Base-by-base conservation (phyloP, 2,329 filamentous ascomycete genomes). In the Talaromyces sp. region DNA sequence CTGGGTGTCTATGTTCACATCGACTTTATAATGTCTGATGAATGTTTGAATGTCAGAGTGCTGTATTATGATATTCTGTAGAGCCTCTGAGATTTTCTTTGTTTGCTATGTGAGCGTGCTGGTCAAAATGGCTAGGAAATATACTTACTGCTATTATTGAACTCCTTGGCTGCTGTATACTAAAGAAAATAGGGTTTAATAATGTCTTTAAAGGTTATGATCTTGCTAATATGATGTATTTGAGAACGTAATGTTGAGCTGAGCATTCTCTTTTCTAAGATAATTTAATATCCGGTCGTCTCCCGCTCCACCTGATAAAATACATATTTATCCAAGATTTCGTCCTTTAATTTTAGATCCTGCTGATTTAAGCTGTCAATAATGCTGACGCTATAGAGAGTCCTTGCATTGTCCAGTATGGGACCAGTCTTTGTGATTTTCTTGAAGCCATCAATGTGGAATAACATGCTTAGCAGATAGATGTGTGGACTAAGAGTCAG, bases 101-200 rank as follows among this genome's bases (percentile, higher is more conserved):
- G 37, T 62, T 7, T 6, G 33, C 28, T 45, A 46, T 22, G 52
- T 55, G 52, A 28, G 13, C 39, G n/a, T 6, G 4, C 22, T 15
- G 3, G 22, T 9, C 9, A 6, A 39, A 53, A 53, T 13, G 39
- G 39, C 1, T 9, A 53, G 7, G 31, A 43, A 28, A n/a, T 7
- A 25, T 39, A 69, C 70, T 68, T 63, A 76, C 68, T 31, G 57
- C 70, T 75, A 45, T 71, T 58, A 59, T 76, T 74, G 48, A 77
- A 73, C 4, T 64, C 69, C 59, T 75, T 75, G 15, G 68, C 68
- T 63, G 48, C 63, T 19, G 61, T 63, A 60, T 76, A 75, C 63
- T 65, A 66, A 19, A 76, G 67, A 25, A 46, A 59, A 60, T 76
- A 75, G 11, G 64, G 69, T 62, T 66, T 66, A 6, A 67, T 66